Evolutionary conservation across 306 rosid genomes (phyloP), one percentile per base, ranked within the genome.

Genomic region (Malus orientalis): DNA sequence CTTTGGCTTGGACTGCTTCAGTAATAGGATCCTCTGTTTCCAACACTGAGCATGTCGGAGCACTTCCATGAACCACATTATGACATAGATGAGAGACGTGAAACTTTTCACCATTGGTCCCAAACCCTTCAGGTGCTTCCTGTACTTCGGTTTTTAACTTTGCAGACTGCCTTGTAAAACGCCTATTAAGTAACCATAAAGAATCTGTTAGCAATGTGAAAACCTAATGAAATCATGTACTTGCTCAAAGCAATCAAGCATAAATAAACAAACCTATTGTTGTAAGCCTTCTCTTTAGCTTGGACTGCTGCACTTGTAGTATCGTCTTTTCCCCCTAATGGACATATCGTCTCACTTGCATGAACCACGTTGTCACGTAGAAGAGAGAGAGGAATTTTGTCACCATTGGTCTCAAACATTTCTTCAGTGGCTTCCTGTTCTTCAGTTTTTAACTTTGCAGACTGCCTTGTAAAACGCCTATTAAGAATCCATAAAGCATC

Each of bases 391-490:
- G 73, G 58, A 87, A 80, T 78, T 33, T 83, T 83, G 63, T 80
- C 68, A 72, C 82, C 86, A 5, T 84, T 80, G 70, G 83, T 70
- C 69, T 75, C 79, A 80, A 82, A 79, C 8, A 13, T 70, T 83
- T 87, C 92, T 82, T 85, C 82, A 15, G 83, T 55, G 49, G 81
- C 78, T 64, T 73, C 87, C 58, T 79, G 71, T 69, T 88, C 83
- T 70, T 81, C 90, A 71, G 73, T 68, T 79, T 88, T 81, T n/a
- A 84, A 69, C 74, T 79, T 82, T 23, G 82, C 51, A 72, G 93
- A 89, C 67, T 85, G 85, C 87, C 88, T 87, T 83, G 88, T 87
- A 57, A 76, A 80, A 80, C 73, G 47, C 81, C 91, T 93, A 84
- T 76, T 42, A 60, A 42, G 53, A 82, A 74, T 47, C 15, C 44